Conservation (phyloP, 2,329 filamentous ascomycete genomes). For the Trichoderma atrobrunneum region DNA sequence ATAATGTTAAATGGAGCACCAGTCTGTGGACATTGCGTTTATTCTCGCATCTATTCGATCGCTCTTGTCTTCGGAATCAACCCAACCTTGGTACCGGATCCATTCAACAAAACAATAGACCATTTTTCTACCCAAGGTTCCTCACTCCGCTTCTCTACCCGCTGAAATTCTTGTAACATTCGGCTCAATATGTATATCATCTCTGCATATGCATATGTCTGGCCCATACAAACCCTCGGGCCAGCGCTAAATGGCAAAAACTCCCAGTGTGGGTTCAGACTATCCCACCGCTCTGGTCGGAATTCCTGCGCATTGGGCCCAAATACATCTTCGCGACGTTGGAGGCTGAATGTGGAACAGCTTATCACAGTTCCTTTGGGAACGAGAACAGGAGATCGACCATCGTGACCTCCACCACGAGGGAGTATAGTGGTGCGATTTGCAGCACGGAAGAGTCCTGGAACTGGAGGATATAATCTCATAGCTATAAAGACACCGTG, state of each 20-base stretch:
- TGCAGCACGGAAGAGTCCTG: neutral
- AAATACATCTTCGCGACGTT: neutral
- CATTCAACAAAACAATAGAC: neutral
- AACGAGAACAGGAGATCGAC: neutral
- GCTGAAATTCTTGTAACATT: neutral
- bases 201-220: neutral
- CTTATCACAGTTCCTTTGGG: neutral
- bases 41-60: neutral
- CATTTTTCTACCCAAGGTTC: neutral
- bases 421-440: neutral
- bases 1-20: no score
- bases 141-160: neutral
- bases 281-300: neutral
- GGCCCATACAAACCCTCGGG: neutral
- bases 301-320: neutral
- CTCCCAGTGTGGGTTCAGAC: neutral
- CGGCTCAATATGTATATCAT: neutral
- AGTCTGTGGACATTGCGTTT: no score
- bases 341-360: neutral
- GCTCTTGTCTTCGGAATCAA: neutral
- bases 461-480: neutral
- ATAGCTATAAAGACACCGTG: neutral
- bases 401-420: neutral
- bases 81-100: neutral
- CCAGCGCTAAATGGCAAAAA: neutral